A percentile compares a stretch with the other conserved stretches of the same genome.
phyloP scores from a whole-genome alignment of 768 basidiomycete species.

The Lactarius tabidus region DNA sequence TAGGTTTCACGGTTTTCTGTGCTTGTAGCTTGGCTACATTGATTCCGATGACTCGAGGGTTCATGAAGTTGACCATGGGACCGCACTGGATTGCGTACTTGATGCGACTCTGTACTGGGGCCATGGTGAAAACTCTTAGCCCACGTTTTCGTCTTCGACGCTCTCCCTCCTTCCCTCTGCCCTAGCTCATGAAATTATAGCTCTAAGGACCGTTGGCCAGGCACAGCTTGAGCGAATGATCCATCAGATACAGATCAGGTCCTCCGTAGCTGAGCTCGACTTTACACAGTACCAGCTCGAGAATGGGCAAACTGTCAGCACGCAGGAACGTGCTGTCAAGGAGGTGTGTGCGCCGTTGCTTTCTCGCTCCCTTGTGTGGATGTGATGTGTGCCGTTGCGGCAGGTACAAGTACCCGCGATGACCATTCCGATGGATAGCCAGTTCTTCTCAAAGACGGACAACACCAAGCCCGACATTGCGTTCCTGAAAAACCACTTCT shows the following conservation, averaged over 20 bases:
- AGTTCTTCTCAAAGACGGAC: slow-evolving; percentile 87
- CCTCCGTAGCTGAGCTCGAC: slow-evolving; percentile 65
- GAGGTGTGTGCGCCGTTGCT: slow-evolving; percentile 57
- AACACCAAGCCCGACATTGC: slow-evolving; percentile 89
- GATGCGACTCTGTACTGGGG: too few species aligned
- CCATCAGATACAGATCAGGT: slow-evolving; percentile 53
- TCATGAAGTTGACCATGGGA: too few species aligned
- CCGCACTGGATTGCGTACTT: too few species aligned
- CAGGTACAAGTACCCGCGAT: slow-evolving; percentile 99
- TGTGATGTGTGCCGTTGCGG: not conserved
- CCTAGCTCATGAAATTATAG: not conserved
- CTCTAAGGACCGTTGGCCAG: slow-evolving; percentile 15
- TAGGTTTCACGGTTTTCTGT: too few species aligned
- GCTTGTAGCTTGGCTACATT: too few species aligned
- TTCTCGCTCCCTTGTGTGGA: not conserved
- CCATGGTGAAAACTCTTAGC: not conserved
- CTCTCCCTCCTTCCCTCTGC: not conserved
- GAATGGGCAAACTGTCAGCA: slow-evolving; percentile 86
- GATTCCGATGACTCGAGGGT: not conserved
- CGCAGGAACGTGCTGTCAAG: slow-evolving; percentile 94
- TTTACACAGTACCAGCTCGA: slow-evolving; percentile 91
- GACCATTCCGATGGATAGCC: slow-evolving; percentile 83
- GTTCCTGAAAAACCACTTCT: slow-evolving; percentile 98
- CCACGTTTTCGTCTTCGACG: not conserved
- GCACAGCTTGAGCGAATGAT: slow-evolving; percentile 64